Evolutionary conservation across 2,329 filamentous ascomycete genomes (phyloP).

Genomic region (Botrytis pseudocinerea): DNA sequence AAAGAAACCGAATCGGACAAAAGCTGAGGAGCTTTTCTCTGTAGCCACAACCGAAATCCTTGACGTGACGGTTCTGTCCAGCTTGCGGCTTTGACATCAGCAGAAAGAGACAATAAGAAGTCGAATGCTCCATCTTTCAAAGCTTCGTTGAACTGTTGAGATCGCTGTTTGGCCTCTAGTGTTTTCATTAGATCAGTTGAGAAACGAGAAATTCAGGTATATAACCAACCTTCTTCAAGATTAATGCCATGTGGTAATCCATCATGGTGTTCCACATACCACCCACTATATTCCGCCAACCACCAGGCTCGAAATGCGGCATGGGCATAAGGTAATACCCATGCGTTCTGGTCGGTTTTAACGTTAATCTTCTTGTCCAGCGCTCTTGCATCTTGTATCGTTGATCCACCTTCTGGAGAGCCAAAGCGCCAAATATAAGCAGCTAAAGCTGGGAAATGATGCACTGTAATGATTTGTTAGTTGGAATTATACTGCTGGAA

Average conservation of each 20-base stretch:
- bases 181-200: constrained; percentile 21
- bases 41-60: constrained; percentile 78
- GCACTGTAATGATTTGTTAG: constrained; percentile 52
- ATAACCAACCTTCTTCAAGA: constrained; percentile 56
- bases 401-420: constrained; percentile 69
- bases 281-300: constrained; percentile 90
- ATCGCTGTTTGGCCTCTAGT: constrained; percentile 67
- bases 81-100: constrained; percentile 75
- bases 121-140: constrained; percentile 90
- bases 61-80: constrained; percentile 87
- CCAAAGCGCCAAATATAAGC: constrained; percentile 77
- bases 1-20: constrained; percentile 67
- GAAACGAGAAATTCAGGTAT: background rate
- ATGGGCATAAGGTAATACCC: constrained; percentile 73
- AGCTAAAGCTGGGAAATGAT: constrained; percentile 79
- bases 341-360: constrained; percentile 65
- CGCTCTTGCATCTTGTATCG: constrained; percentile 66
- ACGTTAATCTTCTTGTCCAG: constrained; percentile 69
- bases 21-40: constrained; percentile 74
- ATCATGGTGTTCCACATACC: constrained; percentile 73
- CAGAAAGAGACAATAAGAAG: constrained; percentile 81
- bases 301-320: constrained; percentile 81
- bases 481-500: background rate
- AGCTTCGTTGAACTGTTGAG: constrained; percentile 71
- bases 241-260: constrained; percentile 60